Conservation (phyloP, 805 yeast species). For the Kazachstania martiniae region DNA sequence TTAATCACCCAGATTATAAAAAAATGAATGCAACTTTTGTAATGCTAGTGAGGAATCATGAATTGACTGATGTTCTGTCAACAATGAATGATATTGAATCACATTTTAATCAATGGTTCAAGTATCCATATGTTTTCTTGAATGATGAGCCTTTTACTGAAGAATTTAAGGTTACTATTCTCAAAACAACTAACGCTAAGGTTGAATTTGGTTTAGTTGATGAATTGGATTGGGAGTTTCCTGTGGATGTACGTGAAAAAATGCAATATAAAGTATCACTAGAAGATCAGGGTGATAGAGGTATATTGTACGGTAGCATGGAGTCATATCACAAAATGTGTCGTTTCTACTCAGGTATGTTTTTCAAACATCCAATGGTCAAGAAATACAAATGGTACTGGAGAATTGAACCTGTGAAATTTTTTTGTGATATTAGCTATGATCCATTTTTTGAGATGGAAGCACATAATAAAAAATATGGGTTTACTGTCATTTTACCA, state of each 20-base stretch:
- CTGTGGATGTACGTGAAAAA: constrained; percentile 18
- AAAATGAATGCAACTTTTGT: constrained; percentile 79
- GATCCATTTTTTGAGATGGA: constrained; percentile 86
- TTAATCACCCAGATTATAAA: constrained; percentile 14
- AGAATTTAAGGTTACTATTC: constrained; percentile 47
- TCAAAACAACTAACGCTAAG: constrained; percentile 42
- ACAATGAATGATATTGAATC: constrained; percentile 70
- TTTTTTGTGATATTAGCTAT: constrained; percentile 82
- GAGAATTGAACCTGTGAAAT: constrained; percentile 92
- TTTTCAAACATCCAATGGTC: constrained; percentile 70
- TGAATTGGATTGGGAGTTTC: constrained; percentile 59
- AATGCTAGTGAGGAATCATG: constrained; percentile 72
- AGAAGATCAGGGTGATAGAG: constrained; percentile 61
- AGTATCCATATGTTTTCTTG: constrained; percentile 85
- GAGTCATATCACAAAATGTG: constrained; percentile 91
- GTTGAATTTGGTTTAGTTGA: constrained; percentile 65
- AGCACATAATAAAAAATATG: constrained; percentile 58
- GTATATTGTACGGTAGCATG: constrained; percentile 73
- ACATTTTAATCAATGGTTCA: constrained; percentile 88
- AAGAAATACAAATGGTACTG: constrained; percentile 79
- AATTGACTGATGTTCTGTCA: constrained; percentile 61
- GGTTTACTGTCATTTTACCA: constrained; percentile 68
- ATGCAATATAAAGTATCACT: constrained; percentile 2
- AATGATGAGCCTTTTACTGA: constrained; percentile 68
- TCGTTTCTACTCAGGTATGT: constrained; percentile 77